Conservation (phyloP, 2,329 filamentous ascomycete genomes). For the Magnaporthiopsis rhizophila region DNA sequence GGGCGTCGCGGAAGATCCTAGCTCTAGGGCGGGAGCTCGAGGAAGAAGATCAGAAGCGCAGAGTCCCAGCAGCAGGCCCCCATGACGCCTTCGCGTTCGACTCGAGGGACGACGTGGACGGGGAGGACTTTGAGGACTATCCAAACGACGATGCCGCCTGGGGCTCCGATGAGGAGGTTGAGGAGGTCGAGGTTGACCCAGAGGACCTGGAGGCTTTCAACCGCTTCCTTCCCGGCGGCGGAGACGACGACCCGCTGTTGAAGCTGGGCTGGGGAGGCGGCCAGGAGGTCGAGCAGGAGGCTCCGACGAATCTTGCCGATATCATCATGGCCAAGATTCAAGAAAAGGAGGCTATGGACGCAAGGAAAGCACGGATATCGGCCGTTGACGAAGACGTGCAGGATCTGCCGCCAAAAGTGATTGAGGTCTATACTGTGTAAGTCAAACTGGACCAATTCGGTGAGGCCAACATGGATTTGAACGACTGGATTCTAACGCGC, state of each 20-base stretch:
- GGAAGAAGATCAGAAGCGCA: conserved; percentile 57
- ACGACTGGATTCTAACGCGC: conserved; percentile 11
- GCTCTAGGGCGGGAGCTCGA: conserved; percentile 82
- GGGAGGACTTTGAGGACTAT: conserved; percentile 31
- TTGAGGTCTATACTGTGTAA: conserved; percentile 88
- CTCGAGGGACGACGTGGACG: conserved; percentile 47
- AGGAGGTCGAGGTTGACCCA: conserved; percentile 76
- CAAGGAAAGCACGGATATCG: conserved; percentile 31
- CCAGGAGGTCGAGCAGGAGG: conserved; percentile 37
- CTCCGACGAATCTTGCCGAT: conserved; percentile 72
- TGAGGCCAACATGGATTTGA: not conserved
- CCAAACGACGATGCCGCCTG: conserved; percentile 64
- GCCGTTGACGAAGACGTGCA: conserved; percentile 65
- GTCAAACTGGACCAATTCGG: conserved; percentile 14
- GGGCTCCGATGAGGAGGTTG: conserved; percentile 65
- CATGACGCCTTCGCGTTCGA: conserved; percentile 73
- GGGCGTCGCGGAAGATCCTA: conserved; percentile 80
- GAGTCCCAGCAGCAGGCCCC: conserved; percentile 13
- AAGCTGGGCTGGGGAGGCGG: conserved; percentile 51
- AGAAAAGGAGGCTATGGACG: conserved; percentile 69
- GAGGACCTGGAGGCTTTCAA: conserved; percentile 85
- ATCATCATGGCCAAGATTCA: conserved; percentile 93
- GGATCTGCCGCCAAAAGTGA: conserved; percentile 81
- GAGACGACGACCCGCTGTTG: conserved; percentile 66
- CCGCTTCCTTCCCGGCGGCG: conserved; percentile 69